phyloP scores from a whole-genome alignment of 2,329 filamentous ascomycete species.

The Arthrobotrys iridis region DNA sequence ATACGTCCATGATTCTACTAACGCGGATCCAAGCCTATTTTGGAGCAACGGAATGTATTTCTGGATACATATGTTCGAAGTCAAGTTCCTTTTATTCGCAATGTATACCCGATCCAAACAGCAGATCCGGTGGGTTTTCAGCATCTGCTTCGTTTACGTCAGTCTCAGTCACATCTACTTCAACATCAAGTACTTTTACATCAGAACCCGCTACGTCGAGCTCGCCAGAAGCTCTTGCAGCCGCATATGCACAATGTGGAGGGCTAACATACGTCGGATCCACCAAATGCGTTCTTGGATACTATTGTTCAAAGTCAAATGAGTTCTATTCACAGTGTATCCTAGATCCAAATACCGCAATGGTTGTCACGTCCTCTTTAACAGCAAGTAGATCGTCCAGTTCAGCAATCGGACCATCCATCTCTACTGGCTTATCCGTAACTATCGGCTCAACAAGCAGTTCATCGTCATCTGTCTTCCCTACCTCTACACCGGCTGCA shows the following conservation, averaged over 20 bases:
- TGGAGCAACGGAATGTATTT: slow-evolving; percentile 32
- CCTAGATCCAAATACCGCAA: not conserved
- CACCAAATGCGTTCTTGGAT: slow-evolving; percentile 4
- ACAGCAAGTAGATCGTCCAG: not conserved
- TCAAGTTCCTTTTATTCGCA: slow-evolving; percentile 63
- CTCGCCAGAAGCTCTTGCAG: not conserved
- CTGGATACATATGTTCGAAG: slow-evolving; percentile 59
- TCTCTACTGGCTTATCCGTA: not conserved
- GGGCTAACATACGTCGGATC: slow-evolving; percentile 4
- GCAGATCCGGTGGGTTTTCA: slow-evolving; percentile 54
- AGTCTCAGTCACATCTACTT: not conserved
- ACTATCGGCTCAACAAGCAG: not conserved
- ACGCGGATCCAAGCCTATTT: slow-evolving; percentile 55
- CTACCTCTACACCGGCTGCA: not conserved
- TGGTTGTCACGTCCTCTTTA: not conserved
- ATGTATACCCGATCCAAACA: slow-evolving; percentile 60
- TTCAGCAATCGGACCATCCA: not conserved
- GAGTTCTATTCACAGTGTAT: slow-evolving; percentile 23
- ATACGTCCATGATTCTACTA: not conserved
- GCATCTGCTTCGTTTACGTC: not conserved
- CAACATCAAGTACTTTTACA: slow-evolving; percentile 56
- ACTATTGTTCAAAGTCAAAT: slow-evolving; percentile 23
- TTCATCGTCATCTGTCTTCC: not conserved
- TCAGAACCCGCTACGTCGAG: not conserved
- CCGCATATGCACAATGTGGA: slow-evolving; percentile 22